Evolutionary conservation across 2,329 filamentous ascomycete species (phyloP).

Genomic region (Xylaria sp.): DNA sequence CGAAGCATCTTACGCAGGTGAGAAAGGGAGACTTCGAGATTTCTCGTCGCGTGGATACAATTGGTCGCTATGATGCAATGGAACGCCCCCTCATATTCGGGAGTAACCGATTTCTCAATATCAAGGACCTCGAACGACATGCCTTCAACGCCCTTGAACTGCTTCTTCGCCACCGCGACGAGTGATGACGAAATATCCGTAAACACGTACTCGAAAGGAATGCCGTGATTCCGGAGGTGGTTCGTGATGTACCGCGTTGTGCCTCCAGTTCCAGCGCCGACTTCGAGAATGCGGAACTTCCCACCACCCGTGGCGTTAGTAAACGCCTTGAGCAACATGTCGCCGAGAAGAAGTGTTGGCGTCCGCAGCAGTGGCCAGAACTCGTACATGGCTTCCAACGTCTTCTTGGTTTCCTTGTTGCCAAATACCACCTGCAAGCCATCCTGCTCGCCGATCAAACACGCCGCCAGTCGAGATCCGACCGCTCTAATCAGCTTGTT

Average conservation of each 20-base stretch:
- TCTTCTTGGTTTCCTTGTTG: constrained; percentile 35
- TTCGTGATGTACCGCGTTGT: constrained; percentile 26
- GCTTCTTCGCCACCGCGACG: constrained; percentile 17
- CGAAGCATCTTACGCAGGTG: constrained; percentile 25
- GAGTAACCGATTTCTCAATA: constrained; percentile 10
- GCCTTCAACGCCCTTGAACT: constrained; percentile 12
- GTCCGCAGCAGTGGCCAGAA: constrained; percentile 39
- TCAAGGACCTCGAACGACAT: constrained; percentile 27
- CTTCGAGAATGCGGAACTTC: constrained; percentile 31
- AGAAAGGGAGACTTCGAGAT: constrained; percentile 18
- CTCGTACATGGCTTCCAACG: constrained; percentile 43
- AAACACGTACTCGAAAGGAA: constrained; percentile 30
- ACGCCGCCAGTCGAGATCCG: constrained; percentile 38
- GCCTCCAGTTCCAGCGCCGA: constrained; percentile 28
- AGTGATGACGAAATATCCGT: constrained; percentile 27
- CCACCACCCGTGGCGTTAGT: constrained; percentile 11
- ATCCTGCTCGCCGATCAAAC: constrained; percentile 40
- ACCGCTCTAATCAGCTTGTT: constrained; percentile 38
- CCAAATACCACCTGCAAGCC: constrained; percentile 42
- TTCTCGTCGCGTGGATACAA: constrained; percentile 28
- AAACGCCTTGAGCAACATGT: constrained; percentile 18
- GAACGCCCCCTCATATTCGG: constrained; percentile 6
- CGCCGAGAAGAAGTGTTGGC: constrained; percentile 18
- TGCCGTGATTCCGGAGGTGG: constrained; percentile 22
- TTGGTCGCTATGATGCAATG: constrained; percentile 29